Conservation (phyloP, 768 basidiomycete genomes). For the Pleurotus tuber-regium region DNA sequence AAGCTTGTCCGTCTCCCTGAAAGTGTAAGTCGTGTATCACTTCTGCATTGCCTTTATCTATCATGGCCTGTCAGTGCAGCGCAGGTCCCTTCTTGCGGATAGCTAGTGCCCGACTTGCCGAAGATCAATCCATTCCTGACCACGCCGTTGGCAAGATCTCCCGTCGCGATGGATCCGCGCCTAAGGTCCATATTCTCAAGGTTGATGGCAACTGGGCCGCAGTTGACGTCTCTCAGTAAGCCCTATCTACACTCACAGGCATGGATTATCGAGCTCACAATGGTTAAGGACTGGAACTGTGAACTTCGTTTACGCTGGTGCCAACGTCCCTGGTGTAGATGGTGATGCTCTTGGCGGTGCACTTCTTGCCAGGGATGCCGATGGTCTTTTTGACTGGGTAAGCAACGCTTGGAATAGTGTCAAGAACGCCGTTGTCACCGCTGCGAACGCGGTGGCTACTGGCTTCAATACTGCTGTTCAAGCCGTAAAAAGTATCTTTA, state of each 20-base stretch:
- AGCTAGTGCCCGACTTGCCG: neutral
- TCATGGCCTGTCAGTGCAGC: neutral
- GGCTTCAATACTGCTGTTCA: neutral
- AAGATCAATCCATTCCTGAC: neutral
- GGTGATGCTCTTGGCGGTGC: neutral
- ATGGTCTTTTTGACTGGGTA: neutral
- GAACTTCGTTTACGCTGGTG: slow-evolving; percentile 11
- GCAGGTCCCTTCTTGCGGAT: slow-evolving; percentile 2
- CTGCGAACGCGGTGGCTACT: neutral
- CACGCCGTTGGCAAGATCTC: neutral
- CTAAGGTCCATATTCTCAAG: neutral
- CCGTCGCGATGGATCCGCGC: neutral
- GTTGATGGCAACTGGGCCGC: slow-evolving; percentile 3
- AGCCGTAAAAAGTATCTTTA: neutral
- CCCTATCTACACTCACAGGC: neutral
- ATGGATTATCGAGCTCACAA: neutral
- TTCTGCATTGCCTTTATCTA: neutral
- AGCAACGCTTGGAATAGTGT: neutral
- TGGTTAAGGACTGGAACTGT: neutral
- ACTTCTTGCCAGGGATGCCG: neutral
- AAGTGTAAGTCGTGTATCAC: neutral
- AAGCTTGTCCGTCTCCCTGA: slow-evolving; percentile 5
- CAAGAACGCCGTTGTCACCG: neutral
- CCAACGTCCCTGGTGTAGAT: slow-evolving; percentile 15
- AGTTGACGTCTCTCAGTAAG: neutral